phyloP scores from a whole-genome alignment of 305 asterid genomes.

The Fraxinus xanthoxyloides region DNA sequence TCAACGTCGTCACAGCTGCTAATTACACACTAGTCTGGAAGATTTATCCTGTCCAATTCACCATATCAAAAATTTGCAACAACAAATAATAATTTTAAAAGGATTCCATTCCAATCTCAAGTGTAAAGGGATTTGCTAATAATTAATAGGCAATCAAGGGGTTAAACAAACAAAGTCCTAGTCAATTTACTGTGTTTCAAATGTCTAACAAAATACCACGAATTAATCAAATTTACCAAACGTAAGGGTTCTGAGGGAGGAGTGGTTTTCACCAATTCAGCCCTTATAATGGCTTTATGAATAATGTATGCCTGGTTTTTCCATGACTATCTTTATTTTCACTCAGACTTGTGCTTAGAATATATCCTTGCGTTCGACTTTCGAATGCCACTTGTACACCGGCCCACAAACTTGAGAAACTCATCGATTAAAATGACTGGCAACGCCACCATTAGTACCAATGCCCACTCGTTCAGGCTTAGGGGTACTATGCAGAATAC shows the following conservation, averaged over 20 bases:
- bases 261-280: neutral
- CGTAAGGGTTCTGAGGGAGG: neutral
- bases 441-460: conserved; percentile 68
- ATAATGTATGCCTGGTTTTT: neutral
- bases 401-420: conserved; percentile 78
- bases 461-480: conserved; percentile 79
- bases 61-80: no score
- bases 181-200: neutral
- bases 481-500: conserved; percentile 86
- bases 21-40: no score
- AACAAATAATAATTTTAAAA: no score
- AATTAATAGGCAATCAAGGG: neutral
- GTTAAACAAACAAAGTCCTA: neutral
- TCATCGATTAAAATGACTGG: conserved; percentile 90
- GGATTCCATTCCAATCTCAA: neutral
- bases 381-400: conserved; percentile 51
- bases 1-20: no score
- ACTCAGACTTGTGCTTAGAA: conserved; percentile 63
- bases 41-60: no score
- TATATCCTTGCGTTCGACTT: conserved; percentile 27
- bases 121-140: no score
- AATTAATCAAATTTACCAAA: neutral
- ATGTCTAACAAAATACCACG: neutral
- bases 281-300: neutral
- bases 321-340: neutral